These are phyloP conservation scores for Daedalea quercina DNA, from an alignment of 768 basidiomycete genomes.

Conservation along the genomic window DNA sequence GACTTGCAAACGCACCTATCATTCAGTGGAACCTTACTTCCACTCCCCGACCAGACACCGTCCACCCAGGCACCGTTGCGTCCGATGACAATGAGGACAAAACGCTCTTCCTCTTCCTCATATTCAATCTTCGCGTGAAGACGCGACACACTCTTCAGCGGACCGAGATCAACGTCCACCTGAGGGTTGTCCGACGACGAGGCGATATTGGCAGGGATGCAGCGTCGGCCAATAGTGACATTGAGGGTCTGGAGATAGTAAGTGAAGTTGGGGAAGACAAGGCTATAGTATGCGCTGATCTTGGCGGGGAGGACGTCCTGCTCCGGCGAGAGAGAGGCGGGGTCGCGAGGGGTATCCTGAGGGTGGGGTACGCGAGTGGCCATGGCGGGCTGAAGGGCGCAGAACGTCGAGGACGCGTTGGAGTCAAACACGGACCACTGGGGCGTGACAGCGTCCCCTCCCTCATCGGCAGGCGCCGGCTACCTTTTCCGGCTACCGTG, in stretches of 20 bases:
- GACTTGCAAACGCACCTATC: constrained; percentile 53
- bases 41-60: constrained; percentile 89
- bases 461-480: constrained; percentile 1
- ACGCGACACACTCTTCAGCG: constrained; percentile 95
- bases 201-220: constrained; percentile 52
- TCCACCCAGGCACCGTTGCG: constrained; percentile 98
- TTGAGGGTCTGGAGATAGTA: constrained; percentile 96
- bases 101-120: constrained; percentile 83
- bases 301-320: constrained; percentile 46
- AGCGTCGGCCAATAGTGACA: constrained; percentile 90
- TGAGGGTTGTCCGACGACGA: constrained; percentile 51
- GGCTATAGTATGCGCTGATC: constrained; percentile 90
- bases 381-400: constrained; percentile 17
- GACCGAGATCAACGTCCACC: constrained; percentile 89
- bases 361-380: constrained; percentile 19
- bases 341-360: constrained; percentile 22
- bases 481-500: background rate
- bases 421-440: background rate
- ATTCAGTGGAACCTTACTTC: constrained; percentile 76
- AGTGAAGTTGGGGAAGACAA: constrained; percentile 90
- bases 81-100: constrained; percentile 88
- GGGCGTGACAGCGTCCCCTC: background rate
- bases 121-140: constrained; percentile 94
- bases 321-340: constrained; percentile 21
- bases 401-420: constrained; percentile 11